A percentile compares a stretch with the other conserved stretches of the same genome.
Evolutionary conservation across 352 stramenopile genomes (phyloP).

Genomic region (Globisporangium mamillatum): DNA sequence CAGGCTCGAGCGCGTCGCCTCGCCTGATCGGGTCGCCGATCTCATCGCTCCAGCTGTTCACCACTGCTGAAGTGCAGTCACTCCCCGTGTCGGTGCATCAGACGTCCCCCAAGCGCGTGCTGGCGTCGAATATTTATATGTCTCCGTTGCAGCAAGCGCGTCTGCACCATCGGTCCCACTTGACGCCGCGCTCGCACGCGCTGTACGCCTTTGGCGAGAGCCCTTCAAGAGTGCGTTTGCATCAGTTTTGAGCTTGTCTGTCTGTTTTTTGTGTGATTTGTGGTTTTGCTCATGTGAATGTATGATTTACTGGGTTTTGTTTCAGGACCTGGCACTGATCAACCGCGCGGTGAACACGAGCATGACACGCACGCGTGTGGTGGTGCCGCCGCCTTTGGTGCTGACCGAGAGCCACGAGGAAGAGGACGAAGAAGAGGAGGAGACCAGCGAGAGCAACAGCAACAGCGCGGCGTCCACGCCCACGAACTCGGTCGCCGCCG

Average conservation of each 20-base stretch:
- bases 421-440: slow-evolving; percentile 15
- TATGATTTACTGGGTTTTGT: background rate
- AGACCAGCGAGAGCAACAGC: slow-evolving; percentile 29
- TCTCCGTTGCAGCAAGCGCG: slow-evolving; percentile 76
- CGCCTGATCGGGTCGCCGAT: slow-evolving; percentile 46
- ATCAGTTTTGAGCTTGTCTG: background rate
- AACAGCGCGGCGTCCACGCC: slow-evolving; percentile 24
- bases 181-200: slow-evolving; percentile 77
- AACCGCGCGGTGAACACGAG: slow-evolving; percentile 68
- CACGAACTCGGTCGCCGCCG: slow-evolving; percentile 15
- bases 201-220: slow-evolving; percentile 88
- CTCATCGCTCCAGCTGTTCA: slow-evolving; percentile 57
- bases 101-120: slow-evolving; percentile 77
- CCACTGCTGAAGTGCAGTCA: slow-evolving; percentile 69
- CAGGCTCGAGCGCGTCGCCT: slow-evolving; percentile 23
- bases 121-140: slow-evolving; percentile 84
- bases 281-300: background rate
- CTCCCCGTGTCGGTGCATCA: slow-evolving; percentile 75
- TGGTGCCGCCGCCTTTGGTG: slow-evolving; percentile 16
- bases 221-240: slow-evolving; percentile 58
- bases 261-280: background rate
- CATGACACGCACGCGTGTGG: slow-evolving; percentile 19
- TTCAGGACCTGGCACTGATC: slow-evolving; percentile 69
- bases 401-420: slow-evolving; percentile 12
- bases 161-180: slow-evolving; percentile 60